Percentiles rank a stretch among this genome's conserved stretches.
Evolutionary conservation across 2,329 filamentous ascomycete species (phyloP).

Genomic region (Pseudogymnoascus pannorum): DNA sequence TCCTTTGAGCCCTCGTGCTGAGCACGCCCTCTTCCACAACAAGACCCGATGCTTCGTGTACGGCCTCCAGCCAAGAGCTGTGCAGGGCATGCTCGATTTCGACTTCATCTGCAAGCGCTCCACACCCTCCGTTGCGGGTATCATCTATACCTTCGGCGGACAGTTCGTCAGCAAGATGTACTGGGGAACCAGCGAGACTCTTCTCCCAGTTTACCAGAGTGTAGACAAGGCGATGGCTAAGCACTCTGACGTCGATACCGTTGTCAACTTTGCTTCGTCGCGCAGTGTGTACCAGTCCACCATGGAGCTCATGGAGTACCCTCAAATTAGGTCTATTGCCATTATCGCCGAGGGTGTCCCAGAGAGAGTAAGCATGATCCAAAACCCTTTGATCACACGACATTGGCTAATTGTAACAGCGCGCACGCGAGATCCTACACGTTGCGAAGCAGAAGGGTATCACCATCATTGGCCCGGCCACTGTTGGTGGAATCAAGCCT

Average conservation of each 20-base stretch:
- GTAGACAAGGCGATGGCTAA: slow-evolving; percentile 88
- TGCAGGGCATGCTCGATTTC: slow-evolving; percentile 95
- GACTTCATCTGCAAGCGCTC: slow-evolving; percentile 99
- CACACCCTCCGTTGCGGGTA: slow-evolving; percentile 92
- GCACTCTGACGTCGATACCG: slow-evolving; percentile 93
- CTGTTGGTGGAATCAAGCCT: slow-evolving; percentile 98
- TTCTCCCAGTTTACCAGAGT: slow-evolving; percentile 96
- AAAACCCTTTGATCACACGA: slow-evolving; percentile 12
- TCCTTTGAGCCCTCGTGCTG: slow-evolving; percentile 78
- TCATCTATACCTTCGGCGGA: slow-evolving; percentile 99
- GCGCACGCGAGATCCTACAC: slow-evolving; percentile 95
- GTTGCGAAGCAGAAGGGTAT: slow-evolving; percentile 97
- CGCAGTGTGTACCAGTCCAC: slow-evolving; percentile 98
- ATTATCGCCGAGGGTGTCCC: slow-evolving; percentile 99
- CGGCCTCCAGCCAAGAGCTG: slow-evolving; percentile 91
- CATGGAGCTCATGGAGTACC: slow-evolving; percentile 95
- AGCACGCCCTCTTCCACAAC: slow-evolving; percentile 92
- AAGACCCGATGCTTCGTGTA: slow-evolving; percentile 99
- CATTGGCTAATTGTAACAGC: slow-evolving; percentile 40
- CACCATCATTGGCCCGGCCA: slow-evolving; percentile 97
- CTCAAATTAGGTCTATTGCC: slow-evolving; percentile 97
- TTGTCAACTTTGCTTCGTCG: slow-evolving; percentile 99
- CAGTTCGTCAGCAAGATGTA: slow-evolving; percentile 99
- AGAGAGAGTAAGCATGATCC: slow-evolving; percentile 67
- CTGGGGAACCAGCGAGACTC: slow-evolving; percentile 99